These are phyloP conservation scores for Aspergillus carlsbadensis DNA, from an alignment of 495 filamentous ascomycete species.

Conservation along the genomic window DNA sequence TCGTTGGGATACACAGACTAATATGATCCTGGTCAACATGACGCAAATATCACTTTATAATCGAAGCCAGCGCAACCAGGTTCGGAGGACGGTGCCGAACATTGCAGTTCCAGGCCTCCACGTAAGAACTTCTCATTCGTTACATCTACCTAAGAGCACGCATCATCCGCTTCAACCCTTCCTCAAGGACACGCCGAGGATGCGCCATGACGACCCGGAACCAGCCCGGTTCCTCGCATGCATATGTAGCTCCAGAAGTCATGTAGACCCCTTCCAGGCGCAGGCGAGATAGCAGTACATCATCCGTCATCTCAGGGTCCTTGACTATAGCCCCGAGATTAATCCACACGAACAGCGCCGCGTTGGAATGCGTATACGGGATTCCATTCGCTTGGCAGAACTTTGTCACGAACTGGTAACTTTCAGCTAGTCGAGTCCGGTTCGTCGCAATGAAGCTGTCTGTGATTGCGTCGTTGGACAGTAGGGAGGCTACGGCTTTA, in stretches of 20 bases:
- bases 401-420: too few relatives aligned
- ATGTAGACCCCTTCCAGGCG: slow-evolving; percentile 14
- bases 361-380: too few relatives aligned
- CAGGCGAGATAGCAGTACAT: slow-evolving; percentile 2
- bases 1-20: too few relatives aligned
- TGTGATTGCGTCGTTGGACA: slow-evolving; percentile 31
- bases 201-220: slow-evolving; percentile 19
- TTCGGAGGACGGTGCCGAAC: too few relatives aligned
- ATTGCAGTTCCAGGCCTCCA: too few relatives aligned
- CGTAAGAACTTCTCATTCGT: too few relatives aligned
- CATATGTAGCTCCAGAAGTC: slow-evolving; percentile 12
- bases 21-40: too few relatives aligned
- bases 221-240: slow-evolving; percentile 11
- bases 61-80: too few relatives aligned
- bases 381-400: too few relatives aligned
- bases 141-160: too few relatives aligned
- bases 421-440: background rate
- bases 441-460: slow-evolving; percentile 28
- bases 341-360: slow-evolving; percentile 50
- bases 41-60: too few relatives aligned
- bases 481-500: slow-evolving; percentile 37
- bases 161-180: slow-evolving; percentile 1
- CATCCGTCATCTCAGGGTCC: background rate
- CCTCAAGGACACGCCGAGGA: slow-evolving; percentile 3
- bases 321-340: slow-evolving; percentile 29